Percentiles rank a stretch among this genome's conserved stretches.
Evolutionary conservation across 1,139 yeast genomes (phyloP).

Genomic region (Magnusiomyces fungicola): DNA sequence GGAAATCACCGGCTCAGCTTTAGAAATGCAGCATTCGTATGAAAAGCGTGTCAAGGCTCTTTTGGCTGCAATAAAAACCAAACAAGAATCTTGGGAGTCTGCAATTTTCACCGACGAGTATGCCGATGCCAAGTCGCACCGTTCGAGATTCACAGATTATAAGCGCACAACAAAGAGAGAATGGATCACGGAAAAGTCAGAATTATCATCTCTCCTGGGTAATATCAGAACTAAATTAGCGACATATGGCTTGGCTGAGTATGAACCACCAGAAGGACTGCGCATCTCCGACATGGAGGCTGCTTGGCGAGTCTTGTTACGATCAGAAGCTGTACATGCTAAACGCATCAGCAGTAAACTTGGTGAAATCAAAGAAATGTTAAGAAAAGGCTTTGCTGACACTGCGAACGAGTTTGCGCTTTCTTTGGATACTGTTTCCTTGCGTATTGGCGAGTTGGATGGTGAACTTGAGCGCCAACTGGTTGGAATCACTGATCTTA

Average conservation of each 20-base stretch:
- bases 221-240: conserved; percentile 36
- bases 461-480: conserved; percentile 37
- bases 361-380: conserved; percentile 36
- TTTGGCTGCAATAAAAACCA: conserved; percentile 24
- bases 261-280: conserved; percentile 33
- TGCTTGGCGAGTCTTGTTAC: conserved; percentile 31
- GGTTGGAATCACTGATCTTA: conserved; percentile 28
- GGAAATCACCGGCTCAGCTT: conserved; percentile 32
- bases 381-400: conserved; percentile 42
- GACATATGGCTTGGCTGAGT: conserved; percentile 33
- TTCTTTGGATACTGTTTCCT: conserved; percentile 28
- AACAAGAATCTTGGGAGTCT: conserved; percentile 23
- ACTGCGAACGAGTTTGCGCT: conserved; percentile 34
- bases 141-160: conserved; percentile 26
- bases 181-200: conserved; percentile 37
- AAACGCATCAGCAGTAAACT: conserved; percentile 31
- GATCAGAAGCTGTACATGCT: conserved; percentile 32
- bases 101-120: conserved; percentile 30
- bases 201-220: conserved; percentile 33
- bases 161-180: conserved; percentile 32
- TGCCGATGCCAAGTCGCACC: conserved; percentile 30
- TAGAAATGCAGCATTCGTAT: conserved; percentile 33
- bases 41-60: conserved; percentile 31
- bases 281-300: conserved; percentile 29
- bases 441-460: conserved; percentile 30